A percentile compares a stretch with the other conserved stretches of the same genome.
Conservation (phyloP, 345 rosid genomes). For the Erucastrum elatum region DNA sequence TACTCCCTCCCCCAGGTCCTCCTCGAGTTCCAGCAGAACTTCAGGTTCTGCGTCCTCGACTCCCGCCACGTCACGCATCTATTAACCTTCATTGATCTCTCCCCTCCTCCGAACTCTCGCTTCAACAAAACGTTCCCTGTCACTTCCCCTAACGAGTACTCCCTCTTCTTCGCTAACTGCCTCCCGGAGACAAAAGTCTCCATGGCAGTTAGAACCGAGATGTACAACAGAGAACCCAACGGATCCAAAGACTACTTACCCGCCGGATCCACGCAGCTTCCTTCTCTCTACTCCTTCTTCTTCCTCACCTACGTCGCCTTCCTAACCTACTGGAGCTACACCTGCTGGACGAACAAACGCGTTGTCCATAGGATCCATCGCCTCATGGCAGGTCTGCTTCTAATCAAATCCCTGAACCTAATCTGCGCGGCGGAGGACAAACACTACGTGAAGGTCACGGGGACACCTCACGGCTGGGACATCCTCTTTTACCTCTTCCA, state of each 20-base stretch:
- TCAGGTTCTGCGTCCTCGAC: conserved; percentile 81
- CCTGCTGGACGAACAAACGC: conserved; percentile 46
- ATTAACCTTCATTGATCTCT: conserved; percentile 79
- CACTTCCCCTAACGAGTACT: conserved; percentile 75
- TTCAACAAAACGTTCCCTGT: conserved; percentile 66
- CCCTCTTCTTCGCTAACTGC: conserved; percentile 89
- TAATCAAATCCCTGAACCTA: conserved; percentile 83
- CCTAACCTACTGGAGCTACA: conserved; percentile 65
- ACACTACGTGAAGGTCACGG: conserved; percentile 78
- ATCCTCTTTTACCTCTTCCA: conserved; percentile 85
- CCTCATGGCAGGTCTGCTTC: conserved; percentile 67
- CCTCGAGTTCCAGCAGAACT: conserved; percentile 76
- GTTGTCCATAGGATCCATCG: conserved; percentile 83
- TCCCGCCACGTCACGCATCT: conserved; percentile 57
- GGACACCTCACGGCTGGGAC: conserved; percentile 98
- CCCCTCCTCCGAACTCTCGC: conserved; percentile 67
- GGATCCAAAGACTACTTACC: conserved; percentile 66
- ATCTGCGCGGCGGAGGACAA: conserved; percentile 89
- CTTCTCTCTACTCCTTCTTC: conserved; percentile 59
- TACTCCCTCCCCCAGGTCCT: conserved; percentile 79
- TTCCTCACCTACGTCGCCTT: conserved; percentile 56
- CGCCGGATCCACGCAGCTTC: conserved; percentile 80
- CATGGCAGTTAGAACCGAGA: conserved; percentile 75
- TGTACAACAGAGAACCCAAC: conserved; percentile 64
- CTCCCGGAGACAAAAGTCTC: conserved; percentile 73